Base-by-base conservation (phyloP, 108 stramenopile genomes). In the Conticribra weissflogii region DNA sequence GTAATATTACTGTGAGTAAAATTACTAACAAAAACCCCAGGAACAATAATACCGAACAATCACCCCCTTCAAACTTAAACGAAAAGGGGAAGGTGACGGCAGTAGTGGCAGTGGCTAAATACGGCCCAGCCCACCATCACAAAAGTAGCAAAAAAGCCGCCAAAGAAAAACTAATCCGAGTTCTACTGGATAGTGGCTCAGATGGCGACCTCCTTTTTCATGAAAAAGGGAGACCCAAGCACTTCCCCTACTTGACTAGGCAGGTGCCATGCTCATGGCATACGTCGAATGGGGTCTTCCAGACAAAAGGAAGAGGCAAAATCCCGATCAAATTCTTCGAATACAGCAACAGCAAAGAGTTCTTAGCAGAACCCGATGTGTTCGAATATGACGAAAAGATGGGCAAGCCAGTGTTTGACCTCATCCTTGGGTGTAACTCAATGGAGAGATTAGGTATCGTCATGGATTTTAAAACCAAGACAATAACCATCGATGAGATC, bases 401-500 rank as follows among this genome's bases (percentile, higher is more conserved):
- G n/a, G n/a, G n/a, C n/a, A n/a, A n/a, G n/a, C n/a, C n/a, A n/a
- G n/a, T n/a, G n/a, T n/a, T n/a, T n/a, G n/a, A n/a, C n/a, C n/a
- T n/a, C n/a, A n/a, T n/a, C n/a, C n/a, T n/a, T n/a, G n/a, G n/a
- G n/a, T n/a, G n/a, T n/a, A n/a, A n/a, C n/a, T n/a, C n/a, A n/a
- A n/a, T n/a, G n/a, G n/a, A n/a, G n/a, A n/a, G n/a, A n/a, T n/a
- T 18, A 7, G 18, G 59, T 24, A 41, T 41, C 44, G 59, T 64
- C 28, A 9, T 66, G 29, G 64, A 66, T 30, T 66, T 66, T 31
- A 29, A 47, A 51, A 27, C 9, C 46, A 66, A 53, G 18, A 66
- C 31, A 19, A 66, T 66, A 51, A 66, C 64, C 3, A 32, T 66
- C 32, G 64, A 66, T 66, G 64, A 66, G 53, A 53, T 51, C 64